Conservation (phyloP, 169 alveolate genomes). For the Besnoitia besnoiti region DNA sequence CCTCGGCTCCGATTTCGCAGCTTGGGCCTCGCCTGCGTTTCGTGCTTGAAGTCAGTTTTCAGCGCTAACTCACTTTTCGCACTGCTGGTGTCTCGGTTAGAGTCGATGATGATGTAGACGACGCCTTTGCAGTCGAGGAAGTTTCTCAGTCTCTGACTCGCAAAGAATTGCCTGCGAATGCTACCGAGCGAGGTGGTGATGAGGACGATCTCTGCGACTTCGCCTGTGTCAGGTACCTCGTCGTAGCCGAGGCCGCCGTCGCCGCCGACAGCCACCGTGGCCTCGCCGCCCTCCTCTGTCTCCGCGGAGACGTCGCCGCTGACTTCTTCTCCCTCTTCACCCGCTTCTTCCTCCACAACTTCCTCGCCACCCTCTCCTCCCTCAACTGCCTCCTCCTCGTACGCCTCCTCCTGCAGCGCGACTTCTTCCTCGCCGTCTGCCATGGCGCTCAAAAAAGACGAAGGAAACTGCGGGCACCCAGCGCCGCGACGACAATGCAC, state of each 20-base stretch:
- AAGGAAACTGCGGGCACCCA: too few relatives aligned
- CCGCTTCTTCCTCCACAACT: background rate
- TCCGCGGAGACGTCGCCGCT: background rate
- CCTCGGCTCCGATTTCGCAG: too few relatives aligned
- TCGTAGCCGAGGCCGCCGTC: background rate
- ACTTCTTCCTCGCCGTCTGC: slow-evolving; percentile 23
- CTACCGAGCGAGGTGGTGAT: slow-evolving; percentile 86
- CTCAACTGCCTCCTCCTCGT: background rate
- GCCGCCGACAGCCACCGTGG: background rate
- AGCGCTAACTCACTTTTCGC: slow-evolving; percentile 86
- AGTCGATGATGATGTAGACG: slow-evolving; percentile 84
- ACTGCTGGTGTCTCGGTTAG: slow-evolving; percentile 83
- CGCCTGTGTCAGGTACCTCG: slow-evolving; percentile 54
- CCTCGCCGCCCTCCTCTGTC: background rate
- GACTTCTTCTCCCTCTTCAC: background rate
- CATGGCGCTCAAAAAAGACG: too few relatives aligned
- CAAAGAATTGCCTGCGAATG: slow-evolving; percentile 80
- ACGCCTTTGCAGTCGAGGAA: slow-evolving; percentile 87
- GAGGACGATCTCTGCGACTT: slow-evolving; percentile 84
- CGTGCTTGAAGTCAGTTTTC: too few relatives aligned
- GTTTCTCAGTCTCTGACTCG: slow-evolving; percentile 83
- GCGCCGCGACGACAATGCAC: too few relatives aligned
- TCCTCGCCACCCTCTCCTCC: background rate
- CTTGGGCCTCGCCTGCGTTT: too few relatives aligned
- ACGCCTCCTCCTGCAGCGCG: background rate